These are phyloP conservation scores for Ciborinia camelliae DNA, from an alignment of 2,329 filamentous ascomycete genomes.

Conservation along the genomic window DNA sequence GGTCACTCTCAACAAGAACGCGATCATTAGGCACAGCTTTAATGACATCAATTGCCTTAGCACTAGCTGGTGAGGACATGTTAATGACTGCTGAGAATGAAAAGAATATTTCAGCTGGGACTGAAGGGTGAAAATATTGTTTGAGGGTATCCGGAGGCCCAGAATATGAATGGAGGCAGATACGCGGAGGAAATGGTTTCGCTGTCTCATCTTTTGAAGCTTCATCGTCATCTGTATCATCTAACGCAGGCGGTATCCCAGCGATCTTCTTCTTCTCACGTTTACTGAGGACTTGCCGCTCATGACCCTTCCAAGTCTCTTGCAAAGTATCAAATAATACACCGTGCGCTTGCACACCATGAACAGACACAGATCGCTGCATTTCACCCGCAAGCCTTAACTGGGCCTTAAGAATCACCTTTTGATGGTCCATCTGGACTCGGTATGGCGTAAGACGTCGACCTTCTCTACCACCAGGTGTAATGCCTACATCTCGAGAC, in stretches of 20 bases:
- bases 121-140: constrained; percentile 70
- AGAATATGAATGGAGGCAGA: constrained; percentile 93
- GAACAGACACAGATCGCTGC: constrained; percentile 72
- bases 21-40: constrained; percentile 71
- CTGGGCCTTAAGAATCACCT: constrained; percentile 61
- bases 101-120: constrained; percentile 78
- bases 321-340: constrained; percentile 62
- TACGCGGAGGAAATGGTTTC: constrained; percentile 75
- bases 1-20: constrained; percentile 84
- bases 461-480: constrained; percentile 68
- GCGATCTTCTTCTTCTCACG: constrained; percentile 54
- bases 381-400: constrained; percentile 68
- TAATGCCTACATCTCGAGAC: constrained; percentile 49
- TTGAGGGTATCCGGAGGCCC: constrained; percentile 70
- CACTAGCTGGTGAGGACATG: constrained; percentile 52
- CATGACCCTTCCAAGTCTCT: constrained; percentile 67
- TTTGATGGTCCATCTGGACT: constrained; percentile 68
- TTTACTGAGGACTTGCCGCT: constrained; percentile 58
- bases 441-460: constrained; percentile 63
- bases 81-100: constrained; percentile 88
- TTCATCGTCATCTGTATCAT: constrained; percentile 39
- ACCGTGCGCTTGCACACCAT: constrained; percentile 58
- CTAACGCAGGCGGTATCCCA: constrained; percentile 36
- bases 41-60: constrained; percentile 57
- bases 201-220: constrained; percentile 37